phyloP scores from a whole-genome alignment of 345 rosid species.

The Hypericum androsaemum region DNA sequence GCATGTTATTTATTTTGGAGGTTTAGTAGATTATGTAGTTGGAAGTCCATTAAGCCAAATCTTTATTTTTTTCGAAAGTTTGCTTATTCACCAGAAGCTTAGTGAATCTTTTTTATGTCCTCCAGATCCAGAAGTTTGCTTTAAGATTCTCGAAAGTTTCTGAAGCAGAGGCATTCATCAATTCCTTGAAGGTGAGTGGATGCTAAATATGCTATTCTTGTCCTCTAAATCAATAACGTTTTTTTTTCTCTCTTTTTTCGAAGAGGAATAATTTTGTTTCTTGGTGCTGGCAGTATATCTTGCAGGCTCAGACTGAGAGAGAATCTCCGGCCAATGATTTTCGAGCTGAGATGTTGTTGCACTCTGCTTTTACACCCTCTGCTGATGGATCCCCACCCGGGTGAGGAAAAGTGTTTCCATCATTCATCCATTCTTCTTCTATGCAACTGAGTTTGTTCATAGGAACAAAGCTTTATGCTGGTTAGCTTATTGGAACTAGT shows the following conservation, averaged over 20 bases:
- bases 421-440: no score
- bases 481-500: neutral
- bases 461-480: constrained; percentile 1
- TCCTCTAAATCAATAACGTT: neutral
- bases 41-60: neutral
- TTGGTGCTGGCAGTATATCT: constrained; percentile 33
- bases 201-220: neutral
- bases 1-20: no score
- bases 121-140: constrained; percentile 84
- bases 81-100: neutral
- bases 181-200: constrained; percentile 39
- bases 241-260: constrained; percentile 1
- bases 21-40: no score
- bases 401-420: constrained; percentile 23
- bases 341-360: constrained; percentile 37
- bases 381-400: constrained; percentile 23
- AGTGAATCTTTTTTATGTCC: constrained; percentile 3
- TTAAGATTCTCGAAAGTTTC: constrained; percentile 42
- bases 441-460: constrained; percentile 1
- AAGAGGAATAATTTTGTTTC: constrained; percentile 9
- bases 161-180: constrained; percentile 48
- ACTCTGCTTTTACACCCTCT: constrained; percentile 32
- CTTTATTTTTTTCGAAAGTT: constrained; percentile 6
- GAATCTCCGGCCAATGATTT: constrained; percentile 26
- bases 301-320: constrained; percentile 24